These are phyloP conservation scores for Aspergillus alliaceus DNA, from an alignment of 2,329 filamentous ascomycete genomes.

Conservation along the genomic window DNA sequence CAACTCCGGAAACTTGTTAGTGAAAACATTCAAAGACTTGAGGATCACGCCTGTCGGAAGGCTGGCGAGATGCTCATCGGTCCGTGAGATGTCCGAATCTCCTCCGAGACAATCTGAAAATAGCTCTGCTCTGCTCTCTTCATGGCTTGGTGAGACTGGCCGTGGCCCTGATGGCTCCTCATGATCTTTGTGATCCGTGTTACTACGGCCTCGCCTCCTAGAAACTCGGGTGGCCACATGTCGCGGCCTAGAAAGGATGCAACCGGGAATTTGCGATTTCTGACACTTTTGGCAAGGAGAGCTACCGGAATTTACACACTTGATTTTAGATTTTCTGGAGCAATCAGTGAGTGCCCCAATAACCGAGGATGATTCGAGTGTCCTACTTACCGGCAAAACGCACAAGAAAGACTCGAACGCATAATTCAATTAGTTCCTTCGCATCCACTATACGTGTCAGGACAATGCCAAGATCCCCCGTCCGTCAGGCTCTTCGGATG, in stretches of 20 bases:
- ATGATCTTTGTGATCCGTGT: background rate
- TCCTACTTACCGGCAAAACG: background rate
- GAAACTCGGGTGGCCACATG: background rate
- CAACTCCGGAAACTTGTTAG: slow-evolving; percentile 3
- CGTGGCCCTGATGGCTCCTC: background rate
- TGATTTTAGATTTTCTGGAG: slow-evolving; percentile 1
- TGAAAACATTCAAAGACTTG: slow-evolving; percentile 1
- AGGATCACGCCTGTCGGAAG: background rate
- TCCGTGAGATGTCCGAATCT: background rate
- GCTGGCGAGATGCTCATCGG: background rate
- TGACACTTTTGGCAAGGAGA: background rate
- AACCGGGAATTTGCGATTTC: background rate
- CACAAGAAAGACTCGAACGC: background rate
- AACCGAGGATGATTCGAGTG: background rate
- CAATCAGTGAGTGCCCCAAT: background rate
- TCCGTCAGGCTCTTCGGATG: background rate
- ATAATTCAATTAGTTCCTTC: background rate
- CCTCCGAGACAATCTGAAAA: too few species aligned
- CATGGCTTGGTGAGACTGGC: background rate
- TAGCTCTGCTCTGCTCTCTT: too few species aligned
- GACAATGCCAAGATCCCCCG: background rate
- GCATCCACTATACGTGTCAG: background rate
- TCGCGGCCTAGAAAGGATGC: background rate
- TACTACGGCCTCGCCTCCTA: background rate
- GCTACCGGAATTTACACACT: background rate